These are phyloP conservation scores for Massariosphaeria phaeospora DNA, from an alignment of 495 filamentous ascomycete species.

Conservation along the genomic window DNA sequence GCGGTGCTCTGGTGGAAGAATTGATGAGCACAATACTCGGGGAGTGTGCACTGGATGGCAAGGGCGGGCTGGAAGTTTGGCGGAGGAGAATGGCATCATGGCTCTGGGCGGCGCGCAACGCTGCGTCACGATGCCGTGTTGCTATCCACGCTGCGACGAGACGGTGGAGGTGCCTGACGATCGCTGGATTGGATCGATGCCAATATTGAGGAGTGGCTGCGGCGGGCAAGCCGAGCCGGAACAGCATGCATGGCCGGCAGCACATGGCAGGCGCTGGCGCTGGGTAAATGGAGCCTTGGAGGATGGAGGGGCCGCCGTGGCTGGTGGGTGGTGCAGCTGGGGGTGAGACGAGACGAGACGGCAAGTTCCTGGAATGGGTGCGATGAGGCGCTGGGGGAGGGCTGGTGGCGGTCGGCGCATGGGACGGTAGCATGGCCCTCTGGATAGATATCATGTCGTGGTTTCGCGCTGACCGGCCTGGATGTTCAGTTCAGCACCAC, in stretches of 20 bases:
- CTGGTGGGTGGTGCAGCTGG: neutral
- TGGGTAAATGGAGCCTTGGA: too few relatives aligned
- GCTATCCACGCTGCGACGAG: too few relatives aligned
- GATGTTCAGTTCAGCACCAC: neutral
- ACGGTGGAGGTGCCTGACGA: slow-evolving; percentile 25
- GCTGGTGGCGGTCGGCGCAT: neutral
- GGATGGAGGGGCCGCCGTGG: slow-evolving; percentile 7
- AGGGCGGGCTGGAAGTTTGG: slow-evolving; percentile 10
- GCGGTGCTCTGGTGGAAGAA: too few relatives aligned
- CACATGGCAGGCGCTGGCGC: slow-evolving; percentile 15
- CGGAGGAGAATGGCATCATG: neutral
- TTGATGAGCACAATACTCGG: too few relatives aligned
- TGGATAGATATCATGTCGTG: neutral
- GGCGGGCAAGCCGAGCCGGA: slow-evolving; percentile 16
- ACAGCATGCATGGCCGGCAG: neutral
- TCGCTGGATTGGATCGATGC: too few relatives aligned
- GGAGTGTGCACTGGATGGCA: too few relatives aligned
- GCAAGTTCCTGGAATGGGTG: neutral
- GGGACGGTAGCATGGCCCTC: slow-evolving; percentile 1
- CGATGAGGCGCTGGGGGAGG: slow-evolving; percentile 7
- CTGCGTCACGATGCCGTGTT: neutral
- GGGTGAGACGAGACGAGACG: slow-evolving; percentile 19
- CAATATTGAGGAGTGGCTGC: neutral
- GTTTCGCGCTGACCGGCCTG: neutral
- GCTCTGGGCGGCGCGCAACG: neutral